A percentile compares a stretch with the other conserved stretches of the same genome.
phyloP scores from a whole-genome alignment of 352 stramenopile genomes.

The Globisporangium canariense region DNA sequence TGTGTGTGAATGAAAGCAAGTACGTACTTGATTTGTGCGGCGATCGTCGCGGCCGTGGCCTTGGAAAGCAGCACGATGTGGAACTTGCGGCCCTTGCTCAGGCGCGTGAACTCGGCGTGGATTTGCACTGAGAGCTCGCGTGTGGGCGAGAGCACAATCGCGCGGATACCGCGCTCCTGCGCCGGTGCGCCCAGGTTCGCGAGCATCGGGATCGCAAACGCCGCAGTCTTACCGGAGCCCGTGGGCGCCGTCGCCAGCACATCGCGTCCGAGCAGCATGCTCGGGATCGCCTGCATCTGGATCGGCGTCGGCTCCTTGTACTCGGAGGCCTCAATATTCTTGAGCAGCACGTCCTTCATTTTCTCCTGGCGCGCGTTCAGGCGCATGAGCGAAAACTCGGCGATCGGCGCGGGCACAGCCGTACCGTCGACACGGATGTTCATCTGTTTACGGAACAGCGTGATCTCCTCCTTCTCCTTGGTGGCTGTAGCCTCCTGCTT shows the following conservation, averaged over 20 bases:
- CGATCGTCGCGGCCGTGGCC: conserved; percentile 82
- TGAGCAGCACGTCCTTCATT: conserved; percentile 63
- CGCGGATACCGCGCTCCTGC: conserved; percentile 73
- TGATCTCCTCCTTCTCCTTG: conserved; percentile 44
- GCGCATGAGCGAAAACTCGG: conserved; percentile 70
- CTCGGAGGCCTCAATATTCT: conserved; percentile 83
- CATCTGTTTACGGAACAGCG: conserved; percentile 73
- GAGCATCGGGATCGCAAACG: conserved; percentile 96
- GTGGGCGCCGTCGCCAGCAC: conserved; percentile 96
- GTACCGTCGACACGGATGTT: conserved; percentile 74
- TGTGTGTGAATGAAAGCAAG: neutral
- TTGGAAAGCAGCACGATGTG: conserved; percentile 91
- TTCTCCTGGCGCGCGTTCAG: conserved; percentile 36
- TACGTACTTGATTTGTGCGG: conserved; percentile 60
- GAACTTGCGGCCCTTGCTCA: conserved; percentile 87
- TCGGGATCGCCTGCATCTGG: conserved; percentile 97
- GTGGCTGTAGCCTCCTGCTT: conserved; percentile 13
- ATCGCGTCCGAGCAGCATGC: conserved; percentile 88
- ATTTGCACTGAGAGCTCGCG: conserved; percentile 98
- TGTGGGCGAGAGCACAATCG: conserved; percentile 95
- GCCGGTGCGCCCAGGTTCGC: conserved; percentile 61
- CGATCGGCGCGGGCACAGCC: conserved; percentile 65
- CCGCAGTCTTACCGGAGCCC: conserved; percentile 97
- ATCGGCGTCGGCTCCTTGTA: conserved; percentile 99
- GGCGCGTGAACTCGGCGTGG: conserved; percentile 91